Conservation (phyloP, 495 filamentous ascomycete species). For the Xylaria telfairii region DNA sequence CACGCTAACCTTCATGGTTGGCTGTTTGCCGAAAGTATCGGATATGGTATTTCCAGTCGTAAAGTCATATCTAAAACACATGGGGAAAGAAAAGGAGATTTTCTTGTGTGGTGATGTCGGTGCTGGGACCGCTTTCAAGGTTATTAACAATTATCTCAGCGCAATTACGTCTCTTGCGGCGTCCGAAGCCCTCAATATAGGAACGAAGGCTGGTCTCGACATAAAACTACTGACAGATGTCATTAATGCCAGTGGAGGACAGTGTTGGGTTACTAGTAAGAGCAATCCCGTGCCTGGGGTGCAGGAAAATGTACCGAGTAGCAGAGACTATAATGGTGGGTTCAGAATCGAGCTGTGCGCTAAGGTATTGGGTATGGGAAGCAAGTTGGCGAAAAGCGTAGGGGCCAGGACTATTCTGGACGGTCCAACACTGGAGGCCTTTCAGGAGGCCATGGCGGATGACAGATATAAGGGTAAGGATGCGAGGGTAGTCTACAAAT, state of each 20-base stretch:
- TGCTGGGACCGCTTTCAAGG: slow-evolving; percentile 47
- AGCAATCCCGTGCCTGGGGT: slow-evolving; percentile 48
- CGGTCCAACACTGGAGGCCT: slow-evolving; percentile 32
- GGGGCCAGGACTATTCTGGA: slow-evolving; percentile 40
- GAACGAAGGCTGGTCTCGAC: slow-evolving; percentile 47
- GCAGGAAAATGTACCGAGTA: slow-evolving; percentile 44
- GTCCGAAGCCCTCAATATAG: slow-evolving; percentile 49
- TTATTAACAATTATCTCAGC: slow-evolving; percentile 51
- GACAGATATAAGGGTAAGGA: slow-evolving; percentile 39
- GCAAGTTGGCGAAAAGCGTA: slow-evolving; percentile 32
- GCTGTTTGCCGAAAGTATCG: slow-evolving; percentile 23
- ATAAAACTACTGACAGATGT: slow-evolving; percentile 43
- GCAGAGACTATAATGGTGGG: slow-evolving; percentile 45
- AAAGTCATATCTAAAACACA: slow-evolving; percentile 30
- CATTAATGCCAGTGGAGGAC: slow-evolving; percentile 45
- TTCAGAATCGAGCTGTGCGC: slow-evolving; percentile 49
- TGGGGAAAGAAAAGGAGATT: slow-evolving; percentile 40
- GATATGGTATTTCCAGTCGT: slow-evolving; percentile 27
- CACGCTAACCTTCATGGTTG: slow-evolving; percentile 56
- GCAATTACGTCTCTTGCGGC: slow-evolving; percentile 48
- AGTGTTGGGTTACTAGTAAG: slow-evolving; percentile 49
- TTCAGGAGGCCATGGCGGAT: slow-evolving; percentile 37
- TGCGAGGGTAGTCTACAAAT: slow-evolving; percentile 42
- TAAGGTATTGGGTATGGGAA: slow-evolving; percentile 40
- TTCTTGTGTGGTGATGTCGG: slow-evolving; percentile 45